These are phyloP conservation scores for Themeda triandra DNA, from an alignment of 176 grass and related monocot genomes.

Conservation along the genomic window DNA sequence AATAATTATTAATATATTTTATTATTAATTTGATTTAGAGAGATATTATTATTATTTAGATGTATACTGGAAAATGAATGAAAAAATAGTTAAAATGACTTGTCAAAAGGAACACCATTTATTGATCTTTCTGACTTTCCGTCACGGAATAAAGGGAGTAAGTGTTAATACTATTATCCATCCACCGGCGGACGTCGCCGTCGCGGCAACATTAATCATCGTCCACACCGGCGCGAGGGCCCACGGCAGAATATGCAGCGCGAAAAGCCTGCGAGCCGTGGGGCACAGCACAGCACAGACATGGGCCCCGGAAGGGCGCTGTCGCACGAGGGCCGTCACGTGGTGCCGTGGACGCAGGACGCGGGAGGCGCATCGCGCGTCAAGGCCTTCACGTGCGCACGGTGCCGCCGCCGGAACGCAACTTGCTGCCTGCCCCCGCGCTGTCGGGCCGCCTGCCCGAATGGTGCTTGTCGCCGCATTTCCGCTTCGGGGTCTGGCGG, in stretches of 20 bases:
- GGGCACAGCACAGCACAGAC: not conserved
- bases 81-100: no score
- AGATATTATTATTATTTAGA: no score
- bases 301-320: not conserved
- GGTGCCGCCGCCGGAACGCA: not conserved
- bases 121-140: no score
- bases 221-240: not conserved
- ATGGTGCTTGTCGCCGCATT: no score
- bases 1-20: no score
- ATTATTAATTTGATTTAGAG: no score
- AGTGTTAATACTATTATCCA: no score
- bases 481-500: not conserved
- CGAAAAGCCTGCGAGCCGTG: not conserved
- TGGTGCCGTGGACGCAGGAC: not conserved
- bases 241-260: not conserved
- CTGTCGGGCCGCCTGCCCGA: no score
- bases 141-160: no score
- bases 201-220: not conserved
- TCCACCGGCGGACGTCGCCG: not conserved
- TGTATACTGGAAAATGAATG: no score
- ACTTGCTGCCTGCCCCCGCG: not conserved
- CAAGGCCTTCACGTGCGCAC: not conserved
- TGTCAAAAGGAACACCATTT: no score
- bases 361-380: no score
- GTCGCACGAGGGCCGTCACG: conserved; percentile 39